Evolutionary conservation across 2,329 filamentous ascomycete genomes (phyloP).

Genomic region (Clarireedia monteithiana): DNA sequence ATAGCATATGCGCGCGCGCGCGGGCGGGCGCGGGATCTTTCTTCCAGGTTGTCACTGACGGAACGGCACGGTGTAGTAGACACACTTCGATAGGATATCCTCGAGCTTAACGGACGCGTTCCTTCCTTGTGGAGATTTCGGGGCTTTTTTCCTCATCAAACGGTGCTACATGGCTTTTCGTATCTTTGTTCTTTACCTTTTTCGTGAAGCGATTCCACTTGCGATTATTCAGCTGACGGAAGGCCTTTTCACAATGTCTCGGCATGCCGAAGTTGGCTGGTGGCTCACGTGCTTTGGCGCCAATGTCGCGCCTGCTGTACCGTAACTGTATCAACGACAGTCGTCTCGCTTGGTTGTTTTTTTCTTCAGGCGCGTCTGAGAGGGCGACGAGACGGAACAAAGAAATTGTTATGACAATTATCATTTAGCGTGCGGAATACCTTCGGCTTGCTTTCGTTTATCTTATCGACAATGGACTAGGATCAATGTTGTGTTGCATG

Average conservation of each 20-base stretch:
- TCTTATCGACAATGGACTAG: too few relatives aligned
- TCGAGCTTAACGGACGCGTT: background rate
- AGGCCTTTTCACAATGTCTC: background rate
- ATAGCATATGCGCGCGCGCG: background rate
- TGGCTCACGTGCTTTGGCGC: constrained; percentile 7
- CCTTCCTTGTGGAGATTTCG: background rate
- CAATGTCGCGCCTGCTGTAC: constrained; percentile 4
- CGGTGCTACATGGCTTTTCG: background rate
- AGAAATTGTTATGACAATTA: too few relatives aligned
- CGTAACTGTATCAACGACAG: constrained; percentile 5
- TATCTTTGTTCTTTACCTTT: background rate
- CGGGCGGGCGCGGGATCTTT: background rate
- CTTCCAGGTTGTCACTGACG: background rate
- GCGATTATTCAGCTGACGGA: background rate
- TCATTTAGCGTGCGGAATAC: too few relatives aligned
- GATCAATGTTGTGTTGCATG: too few relatives aligned
- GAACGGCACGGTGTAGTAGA: background rate
- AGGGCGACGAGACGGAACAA: too few relatives aligned
- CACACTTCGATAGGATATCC: background rate
- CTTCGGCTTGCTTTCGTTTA: too few relatives aligned
- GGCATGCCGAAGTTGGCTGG: background rate
- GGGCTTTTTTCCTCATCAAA: background rate
- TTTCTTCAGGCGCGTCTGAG: background rate
- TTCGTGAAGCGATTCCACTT: background rate
- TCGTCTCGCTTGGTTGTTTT: background rate